Percentiles rank a stretch among this genome's conserved stretches.
These are phyloP conservation scores for Cordyceps javanica DNA, from an alignment of 2,329 filamentous ascomycete species.

Conservation along the genomic window DNA sequence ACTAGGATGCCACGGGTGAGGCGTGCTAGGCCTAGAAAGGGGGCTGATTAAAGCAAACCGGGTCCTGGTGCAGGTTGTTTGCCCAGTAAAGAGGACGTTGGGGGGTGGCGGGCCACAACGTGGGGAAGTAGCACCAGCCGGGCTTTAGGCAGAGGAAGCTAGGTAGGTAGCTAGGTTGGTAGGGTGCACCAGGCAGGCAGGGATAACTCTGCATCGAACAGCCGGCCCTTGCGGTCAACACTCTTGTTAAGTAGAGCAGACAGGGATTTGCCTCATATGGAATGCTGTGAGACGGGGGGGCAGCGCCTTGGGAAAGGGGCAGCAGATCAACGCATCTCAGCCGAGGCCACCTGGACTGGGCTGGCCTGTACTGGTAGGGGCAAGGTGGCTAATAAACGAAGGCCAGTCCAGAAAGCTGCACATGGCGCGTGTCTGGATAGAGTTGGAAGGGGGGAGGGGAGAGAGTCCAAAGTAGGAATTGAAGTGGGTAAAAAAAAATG, in stretches of 20 bases:
- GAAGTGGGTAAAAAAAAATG: constrained; percentile 13
- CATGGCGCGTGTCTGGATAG: neutral
- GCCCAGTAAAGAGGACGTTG: constrained; percentile 13
- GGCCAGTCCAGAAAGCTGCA: neutral
- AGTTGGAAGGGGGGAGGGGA: neutral
- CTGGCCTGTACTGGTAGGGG: too few relatives aligned
- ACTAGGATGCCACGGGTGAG: constrained; percentile 46
- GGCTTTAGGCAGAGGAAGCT: neutral
- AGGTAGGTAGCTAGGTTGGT: neutral
- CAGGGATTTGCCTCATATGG: constrained; percentile 2
- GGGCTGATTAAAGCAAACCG: constrained; percentile 30
- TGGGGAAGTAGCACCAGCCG: constrained; percentile 14
- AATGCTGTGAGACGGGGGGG: neutral
- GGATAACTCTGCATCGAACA: constrained; percentile 11
- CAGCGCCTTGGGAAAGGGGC: constrained; percentile 1
- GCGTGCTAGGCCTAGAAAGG: constrained; percentile 40
- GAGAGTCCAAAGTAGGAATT: constrained; percentile 10
- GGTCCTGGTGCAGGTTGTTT: constrained; percentile 14
- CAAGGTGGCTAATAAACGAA: neutral
- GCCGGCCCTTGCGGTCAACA: constrained; percentile 5
- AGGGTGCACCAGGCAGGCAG: neutral
- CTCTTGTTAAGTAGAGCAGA: neutral
- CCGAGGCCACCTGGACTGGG: neutral
- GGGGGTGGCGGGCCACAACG: constrained; percentile 14
- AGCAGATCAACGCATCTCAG: constrained; percentile 1